A percentile compares a stretch with the other conserved stretches of the same genome.
Conservation (phyloP, 768 basidiomycete genomes). For the Basidioascus undulatus region DNA sequence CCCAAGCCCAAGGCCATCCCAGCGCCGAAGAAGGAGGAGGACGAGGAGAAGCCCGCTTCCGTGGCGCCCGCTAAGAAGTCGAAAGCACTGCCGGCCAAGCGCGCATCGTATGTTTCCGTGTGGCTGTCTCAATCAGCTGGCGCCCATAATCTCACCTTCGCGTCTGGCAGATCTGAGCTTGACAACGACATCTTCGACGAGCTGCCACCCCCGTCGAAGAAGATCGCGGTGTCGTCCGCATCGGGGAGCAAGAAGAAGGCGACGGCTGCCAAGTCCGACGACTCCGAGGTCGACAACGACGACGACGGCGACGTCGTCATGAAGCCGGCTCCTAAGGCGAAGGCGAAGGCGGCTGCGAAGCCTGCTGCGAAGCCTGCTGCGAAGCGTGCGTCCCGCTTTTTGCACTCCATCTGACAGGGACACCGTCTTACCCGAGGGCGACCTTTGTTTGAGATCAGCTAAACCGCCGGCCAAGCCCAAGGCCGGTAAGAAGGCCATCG, state of each 20-base stretch:
- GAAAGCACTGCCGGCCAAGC: slow-evolving; percentile 5
- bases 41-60: no score
- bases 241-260: slow-evolving; percentile 6
- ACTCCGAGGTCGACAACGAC: slow-evolving; percentile 3
- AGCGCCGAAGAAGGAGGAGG: slow-evolving; percentile 7
- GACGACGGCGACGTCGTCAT: neutral
- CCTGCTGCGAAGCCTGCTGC: slow-evolving; percentile 5
- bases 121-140: no score
- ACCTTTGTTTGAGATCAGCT: no score
- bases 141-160: no score
- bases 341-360: slow-evolving; percentile 11
- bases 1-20: slow-evolving; percentile 10
- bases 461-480: slow-evolving; percentile 10
- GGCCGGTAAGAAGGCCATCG: neutral
- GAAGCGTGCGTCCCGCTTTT: neutral
- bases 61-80: slow-evolving; percentile 1
- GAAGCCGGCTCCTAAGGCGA: neutral
- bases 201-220: neutral
- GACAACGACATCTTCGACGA: neutral
- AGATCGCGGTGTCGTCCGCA: neutral
- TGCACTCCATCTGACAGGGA: no score
- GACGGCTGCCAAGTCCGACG: slow-evolving; percentile 1
- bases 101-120: no score
- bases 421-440: no score
- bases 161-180: neutral